A percentile compares a stretch with the other conserved stretches of the same genome.
phyloP scores from a whole-genome alignment of 352 stramenopile genomes.

The Poterioochromonas sp. region DNA sequence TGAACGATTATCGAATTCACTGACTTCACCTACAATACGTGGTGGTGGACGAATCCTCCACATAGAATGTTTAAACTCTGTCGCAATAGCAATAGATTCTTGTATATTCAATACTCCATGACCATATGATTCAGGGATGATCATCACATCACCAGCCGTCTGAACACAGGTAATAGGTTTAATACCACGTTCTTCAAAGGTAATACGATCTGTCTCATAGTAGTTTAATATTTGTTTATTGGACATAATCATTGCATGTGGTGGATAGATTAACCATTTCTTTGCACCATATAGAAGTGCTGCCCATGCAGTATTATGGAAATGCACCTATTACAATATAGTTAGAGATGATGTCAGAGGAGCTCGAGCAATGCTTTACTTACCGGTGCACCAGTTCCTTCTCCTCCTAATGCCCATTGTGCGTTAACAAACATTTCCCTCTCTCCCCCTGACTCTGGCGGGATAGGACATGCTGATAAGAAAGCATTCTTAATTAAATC shows the following conservation, averaged over 20 bases:
- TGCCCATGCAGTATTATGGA: slow-evolving; percentile 27
- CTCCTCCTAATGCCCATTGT: slow-evolving; percentile 24
- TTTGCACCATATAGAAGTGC: slow-evolving; percentile 19
- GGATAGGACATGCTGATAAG: background rate
- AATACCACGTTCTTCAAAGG: background rate
- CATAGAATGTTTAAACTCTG: slow-evolving; percentile 1
- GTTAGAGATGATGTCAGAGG: too few relatives aligned
- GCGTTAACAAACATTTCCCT: slow-evolving; percentile 27
- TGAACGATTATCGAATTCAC: too few relatives aligned
- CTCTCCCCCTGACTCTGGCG: background rate
- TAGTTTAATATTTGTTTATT: slow-evolving; percentile 21
- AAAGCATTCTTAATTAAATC: background rate
- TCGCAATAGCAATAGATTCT: background rate
- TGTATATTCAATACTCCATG: slow-evolving; percentile 28
- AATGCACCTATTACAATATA: slow-evolving; percentile 23
- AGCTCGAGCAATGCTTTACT: background rate
- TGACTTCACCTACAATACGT: too few relatives aligned
- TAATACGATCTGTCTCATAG: background rate
- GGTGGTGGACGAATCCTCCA: background rate
- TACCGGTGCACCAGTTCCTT: slow-evolving; percentile 24
- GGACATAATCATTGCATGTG: slow-evolving; percentile 21
- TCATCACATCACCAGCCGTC: slow-evolving; percentile 24
- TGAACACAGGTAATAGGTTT: slow-evolving; percentile 9
- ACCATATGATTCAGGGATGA: slow-evolving; percentile 10
- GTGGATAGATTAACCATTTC: slow-evolving; percentile 23